A percentile compares a stretch with the other conserved stretches of the same genome.
These are phyloP conservation scores for Akanthomyces muscarius DNA, from an alignment of 2,329 filamentous ascomycete genomes.

Conservation along the genomic window DNA sequence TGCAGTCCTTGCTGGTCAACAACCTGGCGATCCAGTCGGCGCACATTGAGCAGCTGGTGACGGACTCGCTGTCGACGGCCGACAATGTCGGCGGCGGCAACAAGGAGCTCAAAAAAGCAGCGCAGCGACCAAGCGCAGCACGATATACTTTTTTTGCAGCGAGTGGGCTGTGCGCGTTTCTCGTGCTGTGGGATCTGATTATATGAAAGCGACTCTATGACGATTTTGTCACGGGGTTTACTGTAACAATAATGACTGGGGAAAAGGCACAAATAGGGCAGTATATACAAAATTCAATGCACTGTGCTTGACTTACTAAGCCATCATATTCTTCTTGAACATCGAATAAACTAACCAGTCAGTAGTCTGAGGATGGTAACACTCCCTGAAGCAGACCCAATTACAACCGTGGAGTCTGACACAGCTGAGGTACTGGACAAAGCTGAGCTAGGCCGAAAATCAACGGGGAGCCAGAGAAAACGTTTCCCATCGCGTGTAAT, in stretches of 20 bases:
- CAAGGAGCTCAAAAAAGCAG: constrained; percentile 82
- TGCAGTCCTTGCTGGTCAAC: constrained; percentile 82
- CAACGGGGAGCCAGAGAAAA: too few species aligned
- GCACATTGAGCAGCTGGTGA: constrained; percentile 82
- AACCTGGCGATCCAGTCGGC: constrained; percentile 84
- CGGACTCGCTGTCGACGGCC: constrained; percentile 74
- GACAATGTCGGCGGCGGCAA: constrained; percentile 89
- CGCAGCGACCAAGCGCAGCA: constrained; percentile 65
- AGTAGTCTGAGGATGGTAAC: too few species aligned
- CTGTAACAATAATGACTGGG: background rate
- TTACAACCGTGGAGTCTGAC: too few species aligned
- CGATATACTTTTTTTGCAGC: constrained; percentile 79
- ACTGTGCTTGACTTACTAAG: background rate
- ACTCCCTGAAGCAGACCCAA: too few species aligned
- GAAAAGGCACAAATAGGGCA: background rate
- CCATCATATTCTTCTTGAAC: too few species aligned
- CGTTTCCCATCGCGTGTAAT: too few species aligned
- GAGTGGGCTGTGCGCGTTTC: constrained; percentile 66
- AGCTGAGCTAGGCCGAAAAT: too few species aligned
- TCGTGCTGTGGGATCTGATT: constrained; percentile 75
- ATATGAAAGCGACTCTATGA: constrained; percentile 32
- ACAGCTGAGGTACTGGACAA: too few species aligned
- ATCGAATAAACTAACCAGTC: too few species aligned
- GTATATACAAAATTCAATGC: constrained; percentile 5
- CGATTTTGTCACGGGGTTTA: background rate